These are phyloP conservation scores for Fraxinus anomala DNA, from an alignment of 257 asterid species.

Conservation along the genomic window DNA sequence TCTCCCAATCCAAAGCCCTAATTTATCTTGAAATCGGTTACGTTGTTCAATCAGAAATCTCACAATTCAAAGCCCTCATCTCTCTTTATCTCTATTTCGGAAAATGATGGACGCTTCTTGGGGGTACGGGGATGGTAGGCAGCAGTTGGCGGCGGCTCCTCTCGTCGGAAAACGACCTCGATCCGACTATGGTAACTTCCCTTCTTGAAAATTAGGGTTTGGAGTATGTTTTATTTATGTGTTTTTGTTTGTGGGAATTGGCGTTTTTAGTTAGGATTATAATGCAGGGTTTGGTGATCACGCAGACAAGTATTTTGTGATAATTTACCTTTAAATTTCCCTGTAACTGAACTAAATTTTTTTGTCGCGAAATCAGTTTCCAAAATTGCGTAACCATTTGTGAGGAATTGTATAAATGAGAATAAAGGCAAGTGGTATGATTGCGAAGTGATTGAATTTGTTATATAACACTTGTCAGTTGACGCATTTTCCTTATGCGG, in stretches of 20 bases:
- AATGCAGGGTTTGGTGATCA: not conserved
- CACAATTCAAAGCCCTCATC: not conserved
- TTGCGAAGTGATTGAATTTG: not conserved
- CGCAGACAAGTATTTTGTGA: not conserved
- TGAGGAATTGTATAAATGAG: not conserved
- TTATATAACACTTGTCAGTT: not conserved
- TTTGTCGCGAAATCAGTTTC: not conserved
- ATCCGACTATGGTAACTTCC: slow-evolving; percentile 54
- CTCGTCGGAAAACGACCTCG: slow-evolving; percentile 73
- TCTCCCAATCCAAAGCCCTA: slow-evolving; percentile 23
- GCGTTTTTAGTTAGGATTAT: not conserved
- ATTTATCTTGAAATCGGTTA: not conserved
- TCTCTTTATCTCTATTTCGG: not conserved
- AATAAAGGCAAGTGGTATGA: not conserved
- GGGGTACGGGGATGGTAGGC: slow-evolving; percentile 64
- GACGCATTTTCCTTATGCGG: not conserved
- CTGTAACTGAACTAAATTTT: not conserved
- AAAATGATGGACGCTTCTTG: slow-evolving; percentile 75
- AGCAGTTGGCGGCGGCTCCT: slow-evolving; percentile 47
- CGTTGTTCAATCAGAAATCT: not conserved
- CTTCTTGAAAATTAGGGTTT: slow-evolving; percentile 11
- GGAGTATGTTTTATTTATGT: not conserved
- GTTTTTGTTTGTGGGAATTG: slow-evolving; percentile 8
- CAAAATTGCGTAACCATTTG: not conserved
- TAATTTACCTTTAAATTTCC: not conserved